These are phyloP conservation scores for Rutidosis leptorrhynchoides DNA, from an alignment of 129 eudicot species.

Conservation along the genomic window DNA sequence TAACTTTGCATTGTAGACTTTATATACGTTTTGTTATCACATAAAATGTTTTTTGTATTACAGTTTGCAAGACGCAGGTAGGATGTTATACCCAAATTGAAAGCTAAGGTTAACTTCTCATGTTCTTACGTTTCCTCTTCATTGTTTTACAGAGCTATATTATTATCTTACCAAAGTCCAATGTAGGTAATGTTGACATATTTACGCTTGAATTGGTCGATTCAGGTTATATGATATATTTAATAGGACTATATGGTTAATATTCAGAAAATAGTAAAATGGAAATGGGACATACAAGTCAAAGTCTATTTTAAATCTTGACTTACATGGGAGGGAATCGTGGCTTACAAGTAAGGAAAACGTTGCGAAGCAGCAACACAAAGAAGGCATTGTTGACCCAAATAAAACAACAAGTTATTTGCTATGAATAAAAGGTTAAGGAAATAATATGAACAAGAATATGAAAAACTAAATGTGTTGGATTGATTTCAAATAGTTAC, in stretches of 20 bases:
- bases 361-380: too few species aligned
- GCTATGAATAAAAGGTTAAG: too few species aligned
- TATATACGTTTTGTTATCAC: slow-evolving; percentile 13
- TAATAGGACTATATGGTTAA: not conserved
- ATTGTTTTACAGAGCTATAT: slow-evolving; percentile 15
- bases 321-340: too few species aligned
- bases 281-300: not conserved
- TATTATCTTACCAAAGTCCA: not conserved
- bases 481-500: too few species aligned
- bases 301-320: not conserved
- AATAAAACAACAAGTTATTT: too few species aligned
- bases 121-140: not conserved
- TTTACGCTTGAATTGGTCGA: not conserved
- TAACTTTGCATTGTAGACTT: not conserved
- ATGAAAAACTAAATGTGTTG: too few species aligned
- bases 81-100: slow-evolving; percentile 61
- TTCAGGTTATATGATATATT: not conserved
- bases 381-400: too few species aligned
- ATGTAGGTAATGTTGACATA: not conserved
- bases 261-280: not conserved
- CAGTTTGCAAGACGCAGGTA: slow-evolving; percentile 93
- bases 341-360: too few species aligned
- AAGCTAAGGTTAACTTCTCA: slow-evolving; percentile 56
- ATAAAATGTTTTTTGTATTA: slow-evolving; percentile 10
- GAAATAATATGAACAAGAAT: too few species aligned